These are phyloP conservation scores for Scopulariopsis brevicaulis DNA, from an alignment of 2,329 filamentous ascomycete genomes.

Conservation along the genomic window DNA sequence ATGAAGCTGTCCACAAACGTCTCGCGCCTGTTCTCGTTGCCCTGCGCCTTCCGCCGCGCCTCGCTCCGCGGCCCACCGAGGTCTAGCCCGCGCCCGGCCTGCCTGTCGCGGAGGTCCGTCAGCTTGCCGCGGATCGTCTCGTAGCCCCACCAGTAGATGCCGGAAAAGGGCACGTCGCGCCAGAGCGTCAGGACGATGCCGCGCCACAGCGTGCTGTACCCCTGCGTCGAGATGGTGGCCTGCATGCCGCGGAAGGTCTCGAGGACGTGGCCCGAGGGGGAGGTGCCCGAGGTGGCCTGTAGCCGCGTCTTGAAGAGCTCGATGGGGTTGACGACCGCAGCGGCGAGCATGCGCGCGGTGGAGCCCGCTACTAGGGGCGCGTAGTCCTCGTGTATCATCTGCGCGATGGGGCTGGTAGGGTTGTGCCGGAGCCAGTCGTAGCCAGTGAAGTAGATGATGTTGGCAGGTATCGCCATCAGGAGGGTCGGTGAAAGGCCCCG, in stretches of 20 bases:
- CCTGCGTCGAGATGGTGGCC: conserved; percentile 67
- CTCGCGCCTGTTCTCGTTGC: conserved; percentile 56
- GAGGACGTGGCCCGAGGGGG: conserved; percentile 58
- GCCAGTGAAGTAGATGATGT: conserved; percentile 97
- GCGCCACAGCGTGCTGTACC: conserved; percentile 78
- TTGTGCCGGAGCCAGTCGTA: conserved; percentile 89
- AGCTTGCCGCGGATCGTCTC: conserved; percentile 67
- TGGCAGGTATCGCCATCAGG: conserved; percentile 85
- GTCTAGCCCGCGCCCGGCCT: conserved; percentile 16
- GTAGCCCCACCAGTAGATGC: conserved; percentile 97
- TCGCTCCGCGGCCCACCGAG: conserved; percentile 22
- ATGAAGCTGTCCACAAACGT: conserved; percentile 85
- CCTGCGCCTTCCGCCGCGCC: conserved; percentile 44
- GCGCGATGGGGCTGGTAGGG: conserved; percentile 57
- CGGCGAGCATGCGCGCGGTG: conserved; percentile 67
- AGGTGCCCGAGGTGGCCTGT: conserved; percentile 58
- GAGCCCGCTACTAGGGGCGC: conserved; percentile 74
- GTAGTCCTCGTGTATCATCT: conserved; percentile 53
- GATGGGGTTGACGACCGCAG: conserved; percentile 74
- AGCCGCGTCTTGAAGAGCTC: conserved; percentile 91
- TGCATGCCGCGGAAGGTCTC: conserved; percentile 67
- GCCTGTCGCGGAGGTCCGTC: conserved; percentile 53
- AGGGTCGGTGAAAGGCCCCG: conserved; percentile 88
- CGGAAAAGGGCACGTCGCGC: conserved; percentile 95
- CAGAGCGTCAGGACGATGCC: conserved; percentile 85